Base-by-base conservation (phyloP, 371 early-diverging fungal species). In the Mucor circinelloides region DNA sequence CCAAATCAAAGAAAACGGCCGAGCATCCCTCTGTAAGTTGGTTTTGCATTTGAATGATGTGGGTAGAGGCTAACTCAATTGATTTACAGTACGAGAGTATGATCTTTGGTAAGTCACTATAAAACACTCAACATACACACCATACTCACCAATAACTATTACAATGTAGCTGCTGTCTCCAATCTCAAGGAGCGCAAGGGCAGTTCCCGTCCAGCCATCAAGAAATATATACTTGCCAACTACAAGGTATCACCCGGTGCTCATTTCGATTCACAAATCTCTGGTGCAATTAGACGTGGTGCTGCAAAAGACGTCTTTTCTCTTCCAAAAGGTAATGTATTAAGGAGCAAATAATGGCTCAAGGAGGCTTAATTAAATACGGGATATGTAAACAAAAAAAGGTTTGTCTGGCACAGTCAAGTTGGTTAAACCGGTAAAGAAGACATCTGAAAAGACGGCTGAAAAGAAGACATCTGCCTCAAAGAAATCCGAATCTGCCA, bases 201-300 rank as follows among this genome's bases (percentile, higher is more conserved):
- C 25, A 85, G 87, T 40, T 84, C 86, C 58, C 90, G 91, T 67
- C 88, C 84, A 63, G 88, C 89, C 42, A 84, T 92, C 74, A 90
- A 89, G 72, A 92, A 89, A 75, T 90, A 90, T 77, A 87, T 92
- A 61, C 70, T 80, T 68, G 80, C 88, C 58, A 91, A 90, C 86
- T 87, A 81, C 79, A 80, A 85, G 76, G 82, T 89, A n/a, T 63
- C 67, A 34, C 61, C 63, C 60, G 85, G 77, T 34, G 75, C 66
- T 27, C 76, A 72, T 60, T 80, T 83, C 60, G 87, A 86, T 71
- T 60, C 62, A 44, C 79, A 83, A 66, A 79, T 90, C 71, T 87
- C 81, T 75, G 73, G 68, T 64, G 89, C 90, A 57, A 83, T 91
- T 71, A 83, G 85, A 76, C 85, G 68, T 42, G 74, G 74, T 67